These are phyloP conservation scores for Schizochytrium sp. DNA, from an alignment of 108 stramenopile genomes.

Conservation along the genomic window DNA sequence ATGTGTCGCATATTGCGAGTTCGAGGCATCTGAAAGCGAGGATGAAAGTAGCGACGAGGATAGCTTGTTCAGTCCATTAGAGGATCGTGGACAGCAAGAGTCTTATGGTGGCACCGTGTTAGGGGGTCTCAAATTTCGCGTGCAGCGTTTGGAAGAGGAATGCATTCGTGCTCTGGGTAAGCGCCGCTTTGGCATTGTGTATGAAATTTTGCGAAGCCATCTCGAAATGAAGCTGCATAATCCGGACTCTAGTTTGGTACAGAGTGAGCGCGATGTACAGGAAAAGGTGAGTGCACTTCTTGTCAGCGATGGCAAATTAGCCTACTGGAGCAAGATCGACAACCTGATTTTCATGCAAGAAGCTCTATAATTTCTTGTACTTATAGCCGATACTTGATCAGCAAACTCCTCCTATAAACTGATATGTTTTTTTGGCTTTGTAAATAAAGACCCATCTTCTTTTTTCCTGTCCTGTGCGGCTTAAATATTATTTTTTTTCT, in stretches of 20 bases:
- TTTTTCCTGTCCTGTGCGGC: too few relatives aligned
- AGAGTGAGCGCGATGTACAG: neutral
- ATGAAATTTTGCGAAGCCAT: neutral
- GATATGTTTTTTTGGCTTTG: too few relatives aligned
- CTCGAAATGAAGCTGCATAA: constrained; percentile 40
- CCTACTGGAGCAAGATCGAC: constrained; percentile 64
- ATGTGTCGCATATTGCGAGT: constrained; percentile 9
- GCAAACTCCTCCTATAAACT: too few relatives aligned
- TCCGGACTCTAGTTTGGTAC: neutral
- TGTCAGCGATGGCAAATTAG: constrained; percentile 60
- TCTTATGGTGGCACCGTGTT: neutral
- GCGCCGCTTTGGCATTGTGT: constrained; percentile 11
- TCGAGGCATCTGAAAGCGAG: constrained; percentile 37
- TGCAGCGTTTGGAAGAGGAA: constrained; percentile 20
- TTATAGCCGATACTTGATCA: too few relatives aligned
- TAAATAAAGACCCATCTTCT: too few relatives aligned
- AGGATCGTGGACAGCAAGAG: neutral
- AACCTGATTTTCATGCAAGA: constrained; percentile 69
- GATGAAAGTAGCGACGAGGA: constrained; percentile 25
- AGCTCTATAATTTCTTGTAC: constrained; percentile 18
- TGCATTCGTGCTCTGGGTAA: constrained; percentile 1
- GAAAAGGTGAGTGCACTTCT: constrained; percentile 47
- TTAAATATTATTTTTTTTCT: too few relatives aligned
- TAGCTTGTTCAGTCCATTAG: constrained; percentile 11
- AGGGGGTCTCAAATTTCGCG: constrained; percentile 37